Conservation (phyloP, 176 grass and related monocot genomes). For the Miscanthus lutarioriparius region DNA sequence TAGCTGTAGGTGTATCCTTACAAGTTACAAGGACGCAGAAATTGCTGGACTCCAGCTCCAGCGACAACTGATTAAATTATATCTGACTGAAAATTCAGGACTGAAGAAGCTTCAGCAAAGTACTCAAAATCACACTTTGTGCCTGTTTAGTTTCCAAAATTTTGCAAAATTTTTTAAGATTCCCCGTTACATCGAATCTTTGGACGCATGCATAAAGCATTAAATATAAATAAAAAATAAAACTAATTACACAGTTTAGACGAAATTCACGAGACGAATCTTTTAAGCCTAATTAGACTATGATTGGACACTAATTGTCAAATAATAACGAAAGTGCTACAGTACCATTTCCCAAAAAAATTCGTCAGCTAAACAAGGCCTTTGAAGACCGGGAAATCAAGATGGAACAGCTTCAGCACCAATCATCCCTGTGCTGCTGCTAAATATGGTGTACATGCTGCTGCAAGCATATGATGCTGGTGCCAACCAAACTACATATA, state of each 20-base stretch:
- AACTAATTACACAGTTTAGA: no score
- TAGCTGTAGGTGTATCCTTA: neutral
- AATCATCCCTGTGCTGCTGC: neutral
- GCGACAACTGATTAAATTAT: neutral
- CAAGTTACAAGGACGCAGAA: neutral
- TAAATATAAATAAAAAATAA: no score
- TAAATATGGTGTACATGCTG: conserved; percentile 11
- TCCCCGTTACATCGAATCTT: no score
- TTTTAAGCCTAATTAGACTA: no score
- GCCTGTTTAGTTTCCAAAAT: no score
- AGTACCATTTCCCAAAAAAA: no score
- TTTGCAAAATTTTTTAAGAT: no score
- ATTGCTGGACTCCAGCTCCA: neutral
- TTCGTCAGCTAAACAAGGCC: no score
- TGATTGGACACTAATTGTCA: no score
- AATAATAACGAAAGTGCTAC: no score
- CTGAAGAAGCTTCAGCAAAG: neutral
- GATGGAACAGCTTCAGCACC: neutral
- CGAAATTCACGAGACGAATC: no score
- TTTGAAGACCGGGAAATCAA: neutral
- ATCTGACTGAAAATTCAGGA: neutral
- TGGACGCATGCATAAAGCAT: no score
- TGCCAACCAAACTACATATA: conserved; percentile 6
- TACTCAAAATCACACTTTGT: neutral
- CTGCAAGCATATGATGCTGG: conserved; percentile 1